phyloP scores from a whole-genome alignment of 1,284 basidiomycete species.

The Heterobasidion occidentale region DNA sequence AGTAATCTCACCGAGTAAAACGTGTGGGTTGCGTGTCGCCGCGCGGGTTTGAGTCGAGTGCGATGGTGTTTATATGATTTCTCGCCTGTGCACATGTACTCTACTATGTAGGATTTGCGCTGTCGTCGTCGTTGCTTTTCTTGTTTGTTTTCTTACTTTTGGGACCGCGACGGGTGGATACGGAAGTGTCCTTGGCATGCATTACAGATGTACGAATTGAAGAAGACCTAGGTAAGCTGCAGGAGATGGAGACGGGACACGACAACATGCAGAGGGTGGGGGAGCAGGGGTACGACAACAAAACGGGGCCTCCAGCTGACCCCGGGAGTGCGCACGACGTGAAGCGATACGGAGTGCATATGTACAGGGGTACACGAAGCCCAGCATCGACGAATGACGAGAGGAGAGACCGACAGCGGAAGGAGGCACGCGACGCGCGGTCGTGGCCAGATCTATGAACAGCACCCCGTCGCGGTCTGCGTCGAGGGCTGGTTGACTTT shows the following conservation, averaged over 20 bases:
- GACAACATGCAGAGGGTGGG: background rate
- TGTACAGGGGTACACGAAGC: background rate
- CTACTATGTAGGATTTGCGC: background rate
- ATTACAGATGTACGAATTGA: background rate
- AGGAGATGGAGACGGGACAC: background rate
- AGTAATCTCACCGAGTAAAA: background rate
- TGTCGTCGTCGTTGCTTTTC: background rate
- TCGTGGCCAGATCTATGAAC: constrained; percentile 31
- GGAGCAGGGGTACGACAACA: background rate
- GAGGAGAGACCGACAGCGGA: background rate
- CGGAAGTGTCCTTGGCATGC: background rate
- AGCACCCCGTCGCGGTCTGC: constrained; percentile 42
- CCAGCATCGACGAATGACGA: background rate
- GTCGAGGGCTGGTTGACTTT: constrained; percentile 55
- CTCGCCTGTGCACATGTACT: background rate
- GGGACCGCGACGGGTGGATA: too few species aligned
- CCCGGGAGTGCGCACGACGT: too few species aligned
- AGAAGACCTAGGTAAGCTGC: background rate
- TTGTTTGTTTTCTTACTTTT: too few species aligned
- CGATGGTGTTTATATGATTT: too few species aligned
- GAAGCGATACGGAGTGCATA: background rate
- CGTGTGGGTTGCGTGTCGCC: background rate
- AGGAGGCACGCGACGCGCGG: background rate
- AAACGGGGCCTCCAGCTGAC: background rate
- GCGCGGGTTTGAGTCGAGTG: background rate